phyloP scores from a whole-genome alignment of 805 yeast species.

The Pichia membranifaciens region DNA sequence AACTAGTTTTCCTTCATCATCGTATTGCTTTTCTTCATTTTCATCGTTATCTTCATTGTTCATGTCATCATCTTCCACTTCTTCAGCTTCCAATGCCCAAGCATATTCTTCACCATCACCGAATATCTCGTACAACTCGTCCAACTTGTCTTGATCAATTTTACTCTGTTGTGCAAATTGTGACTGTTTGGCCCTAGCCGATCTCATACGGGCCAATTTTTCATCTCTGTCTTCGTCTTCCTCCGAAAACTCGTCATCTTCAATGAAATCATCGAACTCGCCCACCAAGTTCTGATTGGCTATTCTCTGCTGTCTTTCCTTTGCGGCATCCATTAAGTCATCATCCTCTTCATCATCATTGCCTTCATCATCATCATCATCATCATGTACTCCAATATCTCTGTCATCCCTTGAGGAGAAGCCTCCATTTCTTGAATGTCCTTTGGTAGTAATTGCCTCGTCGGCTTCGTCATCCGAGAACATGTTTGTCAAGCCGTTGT shows the following conservation, averaged over 20 bases:
- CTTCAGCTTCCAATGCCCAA: slow-evolving; percentile 95
- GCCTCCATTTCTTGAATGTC: neutral
- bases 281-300: slow-evolving; percentile 15
- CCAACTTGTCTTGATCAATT: slow-evolving; percentile 83
- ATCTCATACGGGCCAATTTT: slow-evolving; percentile 32
- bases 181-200: slow-evolving; percentile 28
- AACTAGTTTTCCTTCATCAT: slow-evolving; percentile 30
- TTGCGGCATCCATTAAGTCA: slow-evolving; percentile 27
- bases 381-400: slow-evolving; percentile 23
- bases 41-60: slow-evolving; percentile 43
- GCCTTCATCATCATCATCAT: slow-evolving; percentile 27
- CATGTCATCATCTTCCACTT: slow-evolving; percentile 49
- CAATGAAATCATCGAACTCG: slow-evolving; percentile 95
- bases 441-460: neutral
- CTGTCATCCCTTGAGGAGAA: slow-evolving; percentile 13
- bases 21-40: slow-evolving; percentile 32
- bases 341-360: slow-evolving; percentile 29
- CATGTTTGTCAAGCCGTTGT: slow-evolving; percentile 53
- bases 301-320: slow-evolving; percentile 21
- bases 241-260: slow-evolving; percentile 92
- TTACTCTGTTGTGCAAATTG: slow-evolving; percentile 35
- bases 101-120: slow-evolving; percentile 97
- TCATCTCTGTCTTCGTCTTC: slow-evolving; percentile 66
- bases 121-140: slow-evolving; percentile 89
- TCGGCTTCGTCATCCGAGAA: slow-evolving; percentile 54